Conservation (phyloP, 495 filamentous ascomycete species). For the Amphirosellinia nigrospora region DNA sequence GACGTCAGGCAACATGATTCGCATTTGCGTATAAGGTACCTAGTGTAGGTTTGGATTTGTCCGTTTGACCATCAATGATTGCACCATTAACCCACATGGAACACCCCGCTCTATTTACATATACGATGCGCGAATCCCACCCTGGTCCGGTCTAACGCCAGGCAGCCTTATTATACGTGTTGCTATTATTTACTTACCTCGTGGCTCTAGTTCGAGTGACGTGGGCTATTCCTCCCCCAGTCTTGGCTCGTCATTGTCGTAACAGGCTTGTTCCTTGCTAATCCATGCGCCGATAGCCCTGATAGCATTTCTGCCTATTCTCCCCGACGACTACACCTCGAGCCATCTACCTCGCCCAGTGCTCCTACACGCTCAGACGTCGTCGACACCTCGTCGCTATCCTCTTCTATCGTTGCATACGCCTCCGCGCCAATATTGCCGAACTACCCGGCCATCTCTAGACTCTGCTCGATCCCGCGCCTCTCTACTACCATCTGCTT, state of each 20-base stretch:
- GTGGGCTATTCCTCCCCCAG: not conserved
- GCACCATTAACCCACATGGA: not conserved
- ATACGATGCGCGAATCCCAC: not conserved
- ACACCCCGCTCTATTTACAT: not conserved
- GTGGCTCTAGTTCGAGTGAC: conserved; percentile 6
- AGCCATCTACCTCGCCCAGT: not conserved
- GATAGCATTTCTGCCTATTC: not conserved
- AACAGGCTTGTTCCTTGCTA: not conserved
- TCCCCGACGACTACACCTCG: not conserved
- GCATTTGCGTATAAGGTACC: conserved; percentile 16
- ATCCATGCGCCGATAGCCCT: not conserved
- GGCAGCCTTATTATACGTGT: conserved; percentile 12
- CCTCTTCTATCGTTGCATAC: conserved; percentile 5
- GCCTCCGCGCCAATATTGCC: not conserved
- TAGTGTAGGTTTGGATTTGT: no score
- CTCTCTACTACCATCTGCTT: not conserved
- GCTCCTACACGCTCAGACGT: not conserved
- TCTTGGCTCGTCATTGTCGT: not conserved
- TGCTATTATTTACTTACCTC: not conserved
- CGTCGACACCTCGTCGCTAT: not conserved
- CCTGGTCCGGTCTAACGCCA: not conserved
- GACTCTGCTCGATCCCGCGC: not conserved
- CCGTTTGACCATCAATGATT: not conserved
- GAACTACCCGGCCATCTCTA: not conserved
- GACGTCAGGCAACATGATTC: not conserved